These are phyloP conservation scores for Gaultheria prostrata DNA, from an alignment of 148 eudicot species.

Conservation along the genomic window DNA sequence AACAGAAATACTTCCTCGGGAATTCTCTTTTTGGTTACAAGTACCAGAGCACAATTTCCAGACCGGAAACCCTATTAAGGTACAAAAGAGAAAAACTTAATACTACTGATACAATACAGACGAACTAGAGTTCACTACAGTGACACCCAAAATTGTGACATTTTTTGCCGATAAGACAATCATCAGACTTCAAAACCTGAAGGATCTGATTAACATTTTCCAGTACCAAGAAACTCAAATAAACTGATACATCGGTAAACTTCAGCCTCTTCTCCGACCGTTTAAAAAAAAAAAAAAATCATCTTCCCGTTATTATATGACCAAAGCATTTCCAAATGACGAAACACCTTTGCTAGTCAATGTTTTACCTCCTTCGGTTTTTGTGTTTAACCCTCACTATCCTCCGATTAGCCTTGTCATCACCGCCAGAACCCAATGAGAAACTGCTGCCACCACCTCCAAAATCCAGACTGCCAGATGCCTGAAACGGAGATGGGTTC, in stretches of 20 bases:
- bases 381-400: conserved; percentile 35
- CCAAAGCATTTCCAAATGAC: not conserved
- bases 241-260: not conserved
- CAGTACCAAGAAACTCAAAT: not conserved
- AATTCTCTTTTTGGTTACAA: not conserved
- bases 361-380: conserved; percentile 41
- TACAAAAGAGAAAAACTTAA: not conserved
- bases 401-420: conserved; percentile 44
- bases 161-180: conserved; percentile 6
- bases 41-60: conserved; percentile 5
- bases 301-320: not conserved
- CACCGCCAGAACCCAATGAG: conserved; percentile 62
- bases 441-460: conserved; percentile 57
- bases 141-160: conserved; percentile 16
- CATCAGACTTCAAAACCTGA: conserved; percentile 9
- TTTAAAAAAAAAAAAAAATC: not conserved
- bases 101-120: conserved; percentile 8
- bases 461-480: conserved; percentile 58
- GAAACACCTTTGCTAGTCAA: not conserved
- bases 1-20: not conserved
- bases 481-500: conserved; percentile 47
- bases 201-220: not conserved
- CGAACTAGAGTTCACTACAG: not conserved
- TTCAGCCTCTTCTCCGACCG: not conserved
- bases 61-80: not conserved